Evolutionary conservation across 1,284 basidiomycete species (phyloP).

Genomic region (Boletus mariae): DNA sequence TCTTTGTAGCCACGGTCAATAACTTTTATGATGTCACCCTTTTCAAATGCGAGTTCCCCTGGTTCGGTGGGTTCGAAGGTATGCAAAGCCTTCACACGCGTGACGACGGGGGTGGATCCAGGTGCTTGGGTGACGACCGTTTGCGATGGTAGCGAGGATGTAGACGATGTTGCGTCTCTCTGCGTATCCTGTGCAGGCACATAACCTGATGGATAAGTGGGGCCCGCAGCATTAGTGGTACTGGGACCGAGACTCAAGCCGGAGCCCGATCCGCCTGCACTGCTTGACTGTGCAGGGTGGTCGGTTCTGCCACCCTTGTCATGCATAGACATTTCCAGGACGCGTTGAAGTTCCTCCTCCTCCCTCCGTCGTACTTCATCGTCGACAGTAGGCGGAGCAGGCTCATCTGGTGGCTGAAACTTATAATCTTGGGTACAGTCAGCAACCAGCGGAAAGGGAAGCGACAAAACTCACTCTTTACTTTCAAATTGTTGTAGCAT

Average conservation of each 20-base stretch:
- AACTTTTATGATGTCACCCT: slow-evolving; percentile 95
- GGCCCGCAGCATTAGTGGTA: slow-evolving; percentile 9
- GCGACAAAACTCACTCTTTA: slow-evolving; percentile 58
- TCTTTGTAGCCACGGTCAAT: slow-evolving; percentile 94
- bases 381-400: slow-evolving; percentile 65
- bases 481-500: slow-evolving; percentile 78
- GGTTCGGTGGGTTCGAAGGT: slow-evolving; percentile 86
- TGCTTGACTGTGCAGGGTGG: slow-evolving; percentile 39
- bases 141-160: slow-evolving; percentile 26
- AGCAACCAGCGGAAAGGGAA: slow-evolving; percentile 2
- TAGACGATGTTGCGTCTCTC: slow-evolving; percentile 22
- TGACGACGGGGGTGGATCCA: slow-evolving; percentile 48
- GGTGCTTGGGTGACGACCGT: slow-evolving; percentile 13
- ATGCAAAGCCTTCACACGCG: slow-evolving; percentile 88
- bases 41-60: slow-evolving; percentile 90
- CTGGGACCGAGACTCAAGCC: slow-evolving; percentile 13
- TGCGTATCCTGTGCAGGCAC: slow-evolving; percentile 39
- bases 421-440: slow-evolving; percentile 55
- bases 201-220: slow-evolving; percentile 45
- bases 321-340: slow-evolving; percentile 83
- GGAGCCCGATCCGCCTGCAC: slow-evolving; percentile 38
- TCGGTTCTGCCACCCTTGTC: slow-evolving; percentile 76
- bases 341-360: slow-evolving; percentile 90
- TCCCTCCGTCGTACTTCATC: slow-evolving; percentile 80
- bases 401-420: slow-evolving; percentile 11